Evolutionary conservation across 2,329 filamentous ascomycete genomes (phyloP), one percentile per base, ranked within the genome.

Genomic region (Pseudocercospora eumusae): DNA sequence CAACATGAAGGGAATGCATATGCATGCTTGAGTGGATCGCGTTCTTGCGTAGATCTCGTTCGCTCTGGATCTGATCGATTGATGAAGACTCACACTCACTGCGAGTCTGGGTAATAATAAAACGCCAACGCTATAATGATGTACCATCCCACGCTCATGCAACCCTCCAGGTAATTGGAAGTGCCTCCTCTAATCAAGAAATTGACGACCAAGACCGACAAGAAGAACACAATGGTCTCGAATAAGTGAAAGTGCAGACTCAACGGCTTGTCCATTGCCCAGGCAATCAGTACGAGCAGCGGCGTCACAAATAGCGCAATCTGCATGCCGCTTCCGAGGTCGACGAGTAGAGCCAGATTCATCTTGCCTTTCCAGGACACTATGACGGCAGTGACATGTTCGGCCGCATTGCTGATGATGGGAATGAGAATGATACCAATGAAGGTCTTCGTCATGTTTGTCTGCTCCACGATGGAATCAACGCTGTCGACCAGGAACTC

Each of bases 91-190:
- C 13, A 11, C 31, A 33, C 8, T 40, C 33, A 40, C 25, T 40
- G 15, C 23, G 21, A 28, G 47, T 65, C 64, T 1, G 84, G 84
- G 70, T 86, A 86, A 59, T 86, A 83, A 70, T 82, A 82, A 71
- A 86, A 86, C 4, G 84, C 83, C 44, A 86, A 74, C 0, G 81
- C 83, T 62, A 86, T 86, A 60, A 86, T 86, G 59, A 81, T 76
- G 68, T 86, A 86, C 68, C 77, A 80, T 65, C 79, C 80, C 47
- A 82, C 70, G 65, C 79, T 82, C 79, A 82, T 81, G 55, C 87
- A 86, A 11, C 91, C 91, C 77, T 96, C 91, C 8, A 96, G 84
- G 70, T 93, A 96, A 73, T 96, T 96, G 73, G 88, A 91, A 72
- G 91, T 84, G 4, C 91, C 91, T 71, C 96, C 91, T 63, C 93